Evolutionary conservation across 2,329 filamentous ascomycete species (phyloP), one percentile per base, ranked within the genome.

Genomic region (Trichophyton simii): DNA sequence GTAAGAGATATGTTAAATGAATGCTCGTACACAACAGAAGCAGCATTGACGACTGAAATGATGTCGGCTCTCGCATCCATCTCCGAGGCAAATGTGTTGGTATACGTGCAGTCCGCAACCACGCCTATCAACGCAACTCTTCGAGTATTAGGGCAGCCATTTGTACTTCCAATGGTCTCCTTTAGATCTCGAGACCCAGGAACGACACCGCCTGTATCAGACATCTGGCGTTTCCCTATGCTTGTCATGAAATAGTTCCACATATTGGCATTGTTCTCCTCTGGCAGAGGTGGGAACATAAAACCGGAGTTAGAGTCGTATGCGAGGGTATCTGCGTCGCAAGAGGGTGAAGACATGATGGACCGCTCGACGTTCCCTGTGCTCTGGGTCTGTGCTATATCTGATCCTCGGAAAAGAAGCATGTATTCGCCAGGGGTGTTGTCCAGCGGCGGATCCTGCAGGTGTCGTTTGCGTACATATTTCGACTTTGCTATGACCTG

Each of bases 1-100:
- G 91, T 94, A 41, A 99, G 83, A 0, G 91, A 92, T 68, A 99
- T 92, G 74, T 96, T 96, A 78, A 99, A 97, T 6, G 88, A 88
- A 67, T 81, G 84, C 73, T 99, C 94, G 70, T 94, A 99, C 8
- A 96, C 77, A 64, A 85, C 83, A 1, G 92, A 96, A 0, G 94
- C 94, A 52, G 85, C 80, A 75, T 95, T 96, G 72, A 99, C 87
- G 71, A 89, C 81, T 59, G 79, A 80, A 67, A 99, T 91, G 64
- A 99, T 82, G 71, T 94, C 94, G 64, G 82, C 73, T 61, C 86
- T 82, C 25, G 87, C 82, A n/a, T 83, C 78, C 58, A 28, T 66
- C 59, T 83, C 78, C 50, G 82, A 82, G 22, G 80, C 82, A 72
- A 96, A 95, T 2, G 80, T 79, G 1, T 78, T 78, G 44, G 86